phyloP scores from a whole-genome alignment of 495 filamentous ascomycete genomes.

The Penicillium egyptiacum region DNA sequence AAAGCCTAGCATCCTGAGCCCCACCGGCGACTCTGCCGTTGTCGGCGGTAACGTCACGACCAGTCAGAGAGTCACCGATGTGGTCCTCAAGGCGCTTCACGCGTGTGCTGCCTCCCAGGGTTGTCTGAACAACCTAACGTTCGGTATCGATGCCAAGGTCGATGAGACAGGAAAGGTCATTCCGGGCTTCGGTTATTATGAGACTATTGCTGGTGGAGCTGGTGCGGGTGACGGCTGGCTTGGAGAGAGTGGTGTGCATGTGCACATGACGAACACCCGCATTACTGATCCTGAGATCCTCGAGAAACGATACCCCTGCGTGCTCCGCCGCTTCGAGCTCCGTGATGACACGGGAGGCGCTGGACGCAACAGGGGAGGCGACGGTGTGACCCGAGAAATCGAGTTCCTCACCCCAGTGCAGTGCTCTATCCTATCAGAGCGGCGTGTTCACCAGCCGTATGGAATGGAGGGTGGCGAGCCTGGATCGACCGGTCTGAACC shows the following conservation, averaged over 20 bases:
- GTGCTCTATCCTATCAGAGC: slow-evolving; percentile 86
- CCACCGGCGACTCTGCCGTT: slow-evolving; percentile 80
- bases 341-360: slow-evolving; percentile 64
- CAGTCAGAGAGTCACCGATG: slow-evolving; percentile 86
- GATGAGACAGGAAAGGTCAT: slow-evolving; percentile 77
- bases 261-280: slow-evolving; percentile 98
- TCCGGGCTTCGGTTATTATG: slow-evolving; percentile 95
- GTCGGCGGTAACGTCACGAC: slow-evolving; percentile 96
- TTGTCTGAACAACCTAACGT: slow-evolving; percentile 80
- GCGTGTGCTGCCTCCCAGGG: slow-evolving; percentile 91
- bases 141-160: slow-evolving; percentile 41
- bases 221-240: slow-evolving; percentile 68
- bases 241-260: slow-evolving; percentile 93
- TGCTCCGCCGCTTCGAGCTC: slow-evolving; percentile 81
- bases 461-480: slow-evolving; percentile 83
- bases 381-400: slow-evolving; percentile 90
- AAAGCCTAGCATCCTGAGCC: slow-evolving; percentile 75
- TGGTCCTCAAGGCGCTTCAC: slow-evolving; percentile 85
- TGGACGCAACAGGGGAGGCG: slow-evolving; percentile 77
- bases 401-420: slow-evolving; percentile 93
- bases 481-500: slow-evolving; percentile 74
- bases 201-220: slow-evolving; percentile 91
- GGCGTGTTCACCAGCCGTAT: slow-evolving; percentile 86
- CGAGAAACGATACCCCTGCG: slow-evolving; percentile 86
- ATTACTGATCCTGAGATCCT: slow-evolving; percentile 96